Percentiles rank a stretch among this genome's conserved stretches.
Evolutionary conservation across 768 basidiomycete species (phyloP).

Genomic region (Termitomyces sp.): DNA sequence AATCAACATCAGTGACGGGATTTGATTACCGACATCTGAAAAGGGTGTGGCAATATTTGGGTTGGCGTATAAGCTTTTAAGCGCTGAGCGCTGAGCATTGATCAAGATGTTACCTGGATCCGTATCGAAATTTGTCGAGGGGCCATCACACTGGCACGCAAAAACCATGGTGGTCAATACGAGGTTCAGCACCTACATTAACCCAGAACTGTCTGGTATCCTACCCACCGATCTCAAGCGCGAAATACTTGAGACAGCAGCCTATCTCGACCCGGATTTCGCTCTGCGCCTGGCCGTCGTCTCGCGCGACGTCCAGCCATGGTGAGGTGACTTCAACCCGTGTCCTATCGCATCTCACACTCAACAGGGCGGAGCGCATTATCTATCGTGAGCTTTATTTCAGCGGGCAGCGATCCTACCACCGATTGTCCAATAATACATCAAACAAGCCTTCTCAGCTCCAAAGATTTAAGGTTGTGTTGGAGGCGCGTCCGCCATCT

Average conservation of each 20-base stretch:
- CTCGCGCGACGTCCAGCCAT: slow-evolving; percentile 12
- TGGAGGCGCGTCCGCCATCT: slow-evolving; percentile 8
- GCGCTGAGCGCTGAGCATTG: neutral
- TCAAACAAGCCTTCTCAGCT: neutral
- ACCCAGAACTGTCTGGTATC: slow-evolving; percentile 2
- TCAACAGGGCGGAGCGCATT: slow-evolving; percentile 14
- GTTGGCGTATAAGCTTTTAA: too few relatives aligned
- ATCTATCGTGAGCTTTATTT: slow-evolving; percentile 16
- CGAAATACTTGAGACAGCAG: slow-evolving; percentile 14
- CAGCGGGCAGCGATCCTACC: slow-evolving; percentile 1
- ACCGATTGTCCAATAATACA: neutral
- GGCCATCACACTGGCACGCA: neutral
- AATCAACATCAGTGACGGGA: neutral
- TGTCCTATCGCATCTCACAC: neutral
- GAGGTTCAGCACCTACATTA: slow-evolving; percentile 9
- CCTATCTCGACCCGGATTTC: slow-evolving; percentile 4
- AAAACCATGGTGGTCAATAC: slow-evolving; percentile 8
- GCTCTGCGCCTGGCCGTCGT: slow-evolving; percentile 12
- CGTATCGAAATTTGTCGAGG: neutral
- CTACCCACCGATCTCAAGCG: slow-evolving; percentile 15
- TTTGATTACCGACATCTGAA: too few relatives aligned
- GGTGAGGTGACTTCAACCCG: neutral
- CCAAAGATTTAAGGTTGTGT: slow-evolving; percentile 1
- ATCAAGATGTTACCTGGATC: neutral
- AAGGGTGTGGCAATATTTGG: neutral